Evolutionary conservation across 495 filamentous ascomycete genomes (phyloP), one percentile per base, ranked within the genome.

Genomic region (Cenococcum geophilum): DNA sequence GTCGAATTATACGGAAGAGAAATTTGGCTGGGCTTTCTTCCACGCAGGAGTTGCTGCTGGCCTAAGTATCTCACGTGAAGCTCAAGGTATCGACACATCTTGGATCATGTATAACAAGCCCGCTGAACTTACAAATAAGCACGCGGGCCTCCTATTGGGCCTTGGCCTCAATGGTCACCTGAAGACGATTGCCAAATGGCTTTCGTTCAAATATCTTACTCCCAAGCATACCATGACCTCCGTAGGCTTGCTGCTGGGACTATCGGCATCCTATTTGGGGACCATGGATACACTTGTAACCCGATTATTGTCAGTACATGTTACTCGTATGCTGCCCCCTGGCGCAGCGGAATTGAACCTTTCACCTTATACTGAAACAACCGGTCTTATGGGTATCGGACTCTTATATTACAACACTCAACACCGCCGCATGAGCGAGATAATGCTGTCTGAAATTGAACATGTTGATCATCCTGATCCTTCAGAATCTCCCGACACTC

Each of bases 21-120:
- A 95, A 75, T 86, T 93, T 18, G 88, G 86, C 71, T 99, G 93
- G 93, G 93, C 92, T 0, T 99, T 96, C 74, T 98, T 99, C 76
- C 92, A 99, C 74, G 88, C 91, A 60, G 93, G 93, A 35, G 93
- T 95, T 21, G 85, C 92, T 5, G 88, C 88, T 12, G 93, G 92
- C 9, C 77, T 99, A 52, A 89, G 89, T 36, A 95, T 97, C 54
- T 95, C 95, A 0, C 87, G 84, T 25, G 80, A 90, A 35, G 93
- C 92, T 0, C 91, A 89, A 71, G 91, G 91, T 5, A 96, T 99
- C 61, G 93, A 99, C 66, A 96, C 91, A 1, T 96, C 91, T 0
- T 99, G 93, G 93, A 96, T 99, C 66, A 78, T 96, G 40, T 97
- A 93, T 77, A 99, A 99, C 75, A 97, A 96, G 70, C 92, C 95